Evolutionary conservation across 1,139 yeast genomes (phyloP).

Genomic region (Suhomyces anneliseae): DNA sequence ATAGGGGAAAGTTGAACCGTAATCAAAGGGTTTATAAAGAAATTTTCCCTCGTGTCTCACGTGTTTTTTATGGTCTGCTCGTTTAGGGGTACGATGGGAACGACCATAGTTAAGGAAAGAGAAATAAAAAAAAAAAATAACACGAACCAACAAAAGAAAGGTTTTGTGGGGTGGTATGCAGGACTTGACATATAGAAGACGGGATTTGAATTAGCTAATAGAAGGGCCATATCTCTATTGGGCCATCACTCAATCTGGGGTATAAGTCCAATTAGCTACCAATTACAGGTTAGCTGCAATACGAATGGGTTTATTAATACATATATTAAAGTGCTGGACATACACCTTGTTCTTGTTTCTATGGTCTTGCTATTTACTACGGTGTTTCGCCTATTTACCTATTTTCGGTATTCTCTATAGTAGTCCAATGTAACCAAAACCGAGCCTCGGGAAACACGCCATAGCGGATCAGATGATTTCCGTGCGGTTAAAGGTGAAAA

Average conservation of each 20-base stretch:
- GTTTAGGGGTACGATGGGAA: constrained; percentile 12
- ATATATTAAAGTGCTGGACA: no score
- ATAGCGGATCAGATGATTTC: not conserved
- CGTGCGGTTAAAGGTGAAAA: not conserved
- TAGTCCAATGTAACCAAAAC: not conserved
- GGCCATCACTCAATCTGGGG: not conserved
- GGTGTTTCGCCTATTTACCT: no score
- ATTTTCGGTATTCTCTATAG: not conserved
- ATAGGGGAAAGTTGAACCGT: no score
- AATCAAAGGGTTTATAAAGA: constrained; percentile 4
- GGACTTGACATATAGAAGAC: not conserved
- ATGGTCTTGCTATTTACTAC: no score
- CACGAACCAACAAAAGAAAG: not conserved
- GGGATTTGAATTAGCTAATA: not conserved
- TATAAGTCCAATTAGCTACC: no score
- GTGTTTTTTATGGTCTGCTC: constrained; percentile 4
- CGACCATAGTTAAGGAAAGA: constrained; percentile 1
- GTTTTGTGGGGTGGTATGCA: not conserved
- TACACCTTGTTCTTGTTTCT: no score
- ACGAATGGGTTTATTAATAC: no score
- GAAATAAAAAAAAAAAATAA: no score
- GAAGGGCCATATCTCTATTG: not conserved
- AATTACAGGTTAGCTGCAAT: no score
- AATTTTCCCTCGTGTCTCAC: constrained; percentile 4
- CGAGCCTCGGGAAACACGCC: constrained; percentile 4